These are phyloP conservation scores for Exophiala oligosperma DNA, from an alignment of 2,329 filamentous ascomycete genomes.

Conservation along the genomic window DNA sequence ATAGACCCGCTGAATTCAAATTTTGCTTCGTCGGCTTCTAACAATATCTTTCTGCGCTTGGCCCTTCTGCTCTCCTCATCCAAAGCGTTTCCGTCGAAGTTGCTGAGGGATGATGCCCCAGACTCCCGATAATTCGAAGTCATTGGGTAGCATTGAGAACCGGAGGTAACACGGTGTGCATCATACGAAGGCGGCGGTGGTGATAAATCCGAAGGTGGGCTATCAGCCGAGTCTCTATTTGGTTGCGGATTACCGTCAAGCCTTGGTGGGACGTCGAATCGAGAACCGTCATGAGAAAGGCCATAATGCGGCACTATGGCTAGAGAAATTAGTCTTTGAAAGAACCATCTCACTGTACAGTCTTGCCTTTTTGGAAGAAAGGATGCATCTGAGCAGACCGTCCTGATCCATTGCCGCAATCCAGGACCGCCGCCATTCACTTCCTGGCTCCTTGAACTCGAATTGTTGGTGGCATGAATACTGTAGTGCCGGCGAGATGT, in stretches of 20 bases:
- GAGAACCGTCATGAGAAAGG: too few species aligned
- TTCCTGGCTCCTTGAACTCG: neutral
- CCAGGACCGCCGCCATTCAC: constrained; percentile 22
- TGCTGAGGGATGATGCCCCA: neutral
- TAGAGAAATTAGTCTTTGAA: neutral
- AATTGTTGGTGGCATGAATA: too few species aligned
- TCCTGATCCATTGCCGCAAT: constrained; percentile 15
- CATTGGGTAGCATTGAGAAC: too few species aligned
- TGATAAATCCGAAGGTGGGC: neutral
- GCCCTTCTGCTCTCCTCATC: constrained; percentile 15
- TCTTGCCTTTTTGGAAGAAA: constrained; percentile 36
- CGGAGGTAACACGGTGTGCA: too few species aligned
- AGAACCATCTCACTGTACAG: neutral
- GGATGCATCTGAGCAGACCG: constrained; percentile 21
- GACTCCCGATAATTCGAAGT: neutral
- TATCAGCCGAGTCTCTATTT: too few species aligned
- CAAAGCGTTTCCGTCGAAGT: constrained; percentile 2
- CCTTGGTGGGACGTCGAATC: too few species aligned
- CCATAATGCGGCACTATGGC: too few species aligned
- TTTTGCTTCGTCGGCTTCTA: neutral
- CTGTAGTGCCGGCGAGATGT: too few species aligned
- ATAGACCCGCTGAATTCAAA: neutral
- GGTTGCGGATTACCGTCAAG: too few species aligned
- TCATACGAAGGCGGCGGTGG: too few species aligned
- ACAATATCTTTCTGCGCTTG: constrained; percentile 22